These are phyloP conservation scores for Phyllosticta citrichinensis DNA, from an alignment of 2,329 filamentous ascomycete species.

Conservation along the genomic window DNA sequence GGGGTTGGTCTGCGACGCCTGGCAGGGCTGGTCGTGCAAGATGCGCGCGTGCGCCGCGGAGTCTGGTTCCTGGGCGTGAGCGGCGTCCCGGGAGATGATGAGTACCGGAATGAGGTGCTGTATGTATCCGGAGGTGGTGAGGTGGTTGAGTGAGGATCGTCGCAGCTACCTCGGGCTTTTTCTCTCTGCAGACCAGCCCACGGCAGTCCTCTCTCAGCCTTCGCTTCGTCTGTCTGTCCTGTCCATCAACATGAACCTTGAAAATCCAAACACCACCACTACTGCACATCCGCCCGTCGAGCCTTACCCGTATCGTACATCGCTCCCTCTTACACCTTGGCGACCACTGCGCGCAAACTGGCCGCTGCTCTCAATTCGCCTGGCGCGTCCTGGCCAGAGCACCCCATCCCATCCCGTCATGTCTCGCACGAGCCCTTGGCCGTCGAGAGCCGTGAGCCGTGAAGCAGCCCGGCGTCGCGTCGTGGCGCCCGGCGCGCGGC, in stretches of 20 bases:
- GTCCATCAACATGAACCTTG: background rate
- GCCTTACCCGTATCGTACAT: background rate
- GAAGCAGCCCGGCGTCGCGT: slow-evolving; percentile 5
- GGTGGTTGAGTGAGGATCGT: background rate
- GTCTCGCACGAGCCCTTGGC: background rate
- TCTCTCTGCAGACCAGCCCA: too few species aligned
- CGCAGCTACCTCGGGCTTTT: background rate
- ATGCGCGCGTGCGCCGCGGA: background rate
- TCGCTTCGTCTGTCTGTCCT: background rate
- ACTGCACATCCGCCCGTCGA: background rate
- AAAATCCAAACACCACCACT: background rate
- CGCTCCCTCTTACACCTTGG: background rate
- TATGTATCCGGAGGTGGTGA: too few species aligned
- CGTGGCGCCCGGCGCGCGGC: slow-evolving; percentile 1
- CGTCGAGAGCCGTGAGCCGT: background rate
- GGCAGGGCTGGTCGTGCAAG: background rate
- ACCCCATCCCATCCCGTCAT: background rate
- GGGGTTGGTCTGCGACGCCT: background rate
- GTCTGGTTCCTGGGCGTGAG: background rate
- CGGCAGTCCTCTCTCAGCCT: background rate
- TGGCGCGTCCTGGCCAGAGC: background rate
- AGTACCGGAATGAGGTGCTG: too few species aligned
- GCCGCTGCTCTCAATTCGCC: background rate
- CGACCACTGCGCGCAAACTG: background rate
- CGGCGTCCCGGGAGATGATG: too few species aligned